Evolutionary conservation across 768 basidiomycete genomes (phyloP), one percentile per base, ranked within the genome.

Genomic region (Omphalotus guepiniiformis): DNA sequence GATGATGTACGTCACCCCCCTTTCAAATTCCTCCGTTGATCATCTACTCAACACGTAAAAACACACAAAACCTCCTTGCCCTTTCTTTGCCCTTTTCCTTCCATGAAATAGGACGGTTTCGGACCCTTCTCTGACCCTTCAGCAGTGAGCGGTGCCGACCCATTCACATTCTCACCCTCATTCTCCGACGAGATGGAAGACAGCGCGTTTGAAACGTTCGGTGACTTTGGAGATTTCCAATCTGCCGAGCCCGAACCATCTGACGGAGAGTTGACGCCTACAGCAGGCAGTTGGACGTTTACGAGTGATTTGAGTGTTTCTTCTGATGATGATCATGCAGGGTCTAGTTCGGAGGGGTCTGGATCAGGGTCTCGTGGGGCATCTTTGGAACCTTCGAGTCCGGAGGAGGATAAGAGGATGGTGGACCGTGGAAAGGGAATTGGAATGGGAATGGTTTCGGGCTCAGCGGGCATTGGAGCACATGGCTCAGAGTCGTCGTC

Each of bases 141-240:
- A 1, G 73, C 75, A 1, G 57, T 71, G 0, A 65, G 66, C 32
- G 65, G 71, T 25, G 16, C 39, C 15, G 72, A 84, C 50, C 76
- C 77, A 1, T 87, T 88, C 63, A 78, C 74, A 2, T 79, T 79
- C 53, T 67, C 72, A 3, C 75, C 78, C 1, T 73, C 77, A 2
- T 76, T 80, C 49, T 77, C 82, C 0, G 84, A 85, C 27, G 87
- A 88, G 38, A 37, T 36, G 22, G 77, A 75, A 39, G 80, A 83
- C 44, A 72, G 76, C 3, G 77, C 85, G 7, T 90, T 88, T 54
- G 83, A 83, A 16, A 38, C 70, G 38, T 72, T 73, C 48, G 71
- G 71, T 11, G 80, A 84, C 46, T 89, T 90, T 57, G 86, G 86
- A 13, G 88, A 90, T 53, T 90, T 91, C 57, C 87, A 87, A 55